Evolutionary conservation across 805 yeast species (phyloP), one percentile per base, ranked within the genome.

Genomic region (Torulaspora quercuum): DNA sequence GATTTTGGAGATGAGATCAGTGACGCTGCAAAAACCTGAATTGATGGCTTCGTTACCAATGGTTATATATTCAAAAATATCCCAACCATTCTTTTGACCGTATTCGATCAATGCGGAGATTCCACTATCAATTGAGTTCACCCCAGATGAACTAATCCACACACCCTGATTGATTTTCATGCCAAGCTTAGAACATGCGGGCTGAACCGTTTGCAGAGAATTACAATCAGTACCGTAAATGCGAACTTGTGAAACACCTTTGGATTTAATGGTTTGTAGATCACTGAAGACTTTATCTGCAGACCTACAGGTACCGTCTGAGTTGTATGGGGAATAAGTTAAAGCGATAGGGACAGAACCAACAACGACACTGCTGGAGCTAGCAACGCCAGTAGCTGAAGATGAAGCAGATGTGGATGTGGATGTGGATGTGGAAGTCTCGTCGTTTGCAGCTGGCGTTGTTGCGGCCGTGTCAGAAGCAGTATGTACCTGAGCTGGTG

Each of bases 11-110:
- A 80, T 67, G 48, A 89, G 72, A n/a, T 81, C 82, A 15, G 63
- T 48, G 14, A 73, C 85, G 6, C 84, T 55, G 51, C 74, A 67
- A 62, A 65, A 84, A 7, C 78, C 80, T 21, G 78, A 68, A 50
- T 71, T 72, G 38, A 89, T 67, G 19, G 94, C 95, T 66, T 89
- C 97, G 57, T 89, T 89, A 41, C 96, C 97, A 44, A 89, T 69
- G 13, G 94, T 82, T 50, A 89, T 70, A 58, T 65, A 78, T 42
- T 81, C 82, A 63, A 87, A 80, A n/a, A 81, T 64, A 42, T 67
- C 78, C 94, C 94, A 89, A 21, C 75, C 76, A 39, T 68, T 63
- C 11, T 72, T 66, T 50, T 70, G 68, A 23, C 72, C 75, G 46
- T 69, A 72, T 6, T 61, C 30, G 37, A 87, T 72, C 32, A 88